Evolutionary conservation across 1,284 basidiomycete genomes (phyloP), one percentile per base, ranked within the genome.

Genomic region (Tylopilus orsonianus): DNA sequence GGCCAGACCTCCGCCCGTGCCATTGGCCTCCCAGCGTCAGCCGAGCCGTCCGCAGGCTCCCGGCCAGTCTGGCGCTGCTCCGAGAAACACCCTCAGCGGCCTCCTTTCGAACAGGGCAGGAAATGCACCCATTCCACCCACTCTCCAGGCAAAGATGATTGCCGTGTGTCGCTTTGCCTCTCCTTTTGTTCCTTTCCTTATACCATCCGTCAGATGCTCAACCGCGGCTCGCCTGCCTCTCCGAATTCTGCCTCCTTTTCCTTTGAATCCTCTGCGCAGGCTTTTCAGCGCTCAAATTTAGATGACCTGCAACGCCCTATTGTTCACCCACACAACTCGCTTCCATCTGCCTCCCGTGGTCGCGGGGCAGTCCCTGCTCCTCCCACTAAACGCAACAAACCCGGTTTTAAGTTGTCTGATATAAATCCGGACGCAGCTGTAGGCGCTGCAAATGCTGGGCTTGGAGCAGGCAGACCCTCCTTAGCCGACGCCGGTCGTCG

Each of bases 71-170:
- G 50, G 49, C 14, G 6, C 49, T 13, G 4, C 29, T 9, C 60
- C 52, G 26, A 58, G 62, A 39, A 67, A 60, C 49, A 64, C 66
- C 43, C 73, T 79, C 54, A 70, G 74, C 37, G 69, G 71, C 29
- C 61, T 73, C 37, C 70, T 71, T 62, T 65, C 65, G 56, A 71
- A 62, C 67, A 67, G 61, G 52, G 43, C 56, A 38, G 72, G 71
- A 39, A 69, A 80, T 16, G 83, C 85, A 0, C 83, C 86, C 42
- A 88, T 96, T 54, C 94, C 95, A 0, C 92, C 94, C 1, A 82
- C 85, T 44, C 77, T 98, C 46, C 93, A 94, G 65, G 91, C 91
- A 52, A 97, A 95, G 75, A 90, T 97, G 82, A 90, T 90, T 45
- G 90, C 87, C 18, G 87, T 90, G 57, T 61, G 83, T 75, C 27